Conservation (phyloP, 495 filamentous ascomycete genomes). For the Parathielavia hyrcaniae region DNA sequence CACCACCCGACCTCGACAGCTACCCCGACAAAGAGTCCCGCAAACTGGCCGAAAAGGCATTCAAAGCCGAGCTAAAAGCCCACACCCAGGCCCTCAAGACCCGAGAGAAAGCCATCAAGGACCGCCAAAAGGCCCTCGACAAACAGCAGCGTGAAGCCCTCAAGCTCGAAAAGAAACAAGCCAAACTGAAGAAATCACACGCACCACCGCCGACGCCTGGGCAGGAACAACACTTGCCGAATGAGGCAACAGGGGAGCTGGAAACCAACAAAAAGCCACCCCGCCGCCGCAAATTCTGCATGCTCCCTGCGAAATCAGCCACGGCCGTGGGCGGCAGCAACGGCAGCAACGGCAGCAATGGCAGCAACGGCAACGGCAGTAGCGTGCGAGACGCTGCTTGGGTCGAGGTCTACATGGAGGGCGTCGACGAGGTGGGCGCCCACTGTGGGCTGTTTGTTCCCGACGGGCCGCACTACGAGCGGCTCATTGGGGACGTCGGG, state of each 20-base stretch:
- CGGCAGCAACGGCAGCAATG: no score
- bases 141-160: constrained; percentile 37
- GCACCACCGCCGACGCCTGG: not conserved
- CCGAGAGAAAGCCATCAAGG: constrained; percentile 54
- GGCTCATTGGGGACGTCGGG: constrained; percentile 68
- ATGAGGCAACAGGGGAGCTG: constrained; percentile 2
- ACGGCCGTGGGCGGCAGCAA: no score
- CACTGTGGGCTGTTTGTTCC: constrained; percentile 79
- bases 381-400: constrained; percentile 55
- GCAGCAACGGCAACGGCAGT: constrained; percentile 28
- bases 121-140: constrained; percentile 45
- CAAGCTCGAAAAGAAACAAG: constrained; percentile 5
- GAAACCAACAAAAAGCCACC: constrained; percentile 3
- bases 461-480: constrained; percentile 59
- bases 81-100: constrained; percentile 59
- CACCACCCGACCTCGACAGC: constrained; percentile 43
- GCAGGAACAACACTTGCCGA: constrained; percentile 4
- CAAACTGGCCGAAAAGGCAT: constrained; percentile 60
- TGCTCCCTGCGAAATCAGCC: constrained; percentile 50
- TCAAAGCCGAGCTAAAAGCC: constrained; percentile 49
- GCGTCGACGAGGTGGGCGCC: constrained; percentile 77
- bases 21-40: constrained; percentile 55
- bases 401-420: constrained; percentile 70
- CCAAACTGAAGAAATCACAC: not conserved
- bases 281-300: constrained; percentile 66